Base-by-base conservation (phyloP, 108 stramenopile genomes). In the Skeletonema grethae region DNA sequence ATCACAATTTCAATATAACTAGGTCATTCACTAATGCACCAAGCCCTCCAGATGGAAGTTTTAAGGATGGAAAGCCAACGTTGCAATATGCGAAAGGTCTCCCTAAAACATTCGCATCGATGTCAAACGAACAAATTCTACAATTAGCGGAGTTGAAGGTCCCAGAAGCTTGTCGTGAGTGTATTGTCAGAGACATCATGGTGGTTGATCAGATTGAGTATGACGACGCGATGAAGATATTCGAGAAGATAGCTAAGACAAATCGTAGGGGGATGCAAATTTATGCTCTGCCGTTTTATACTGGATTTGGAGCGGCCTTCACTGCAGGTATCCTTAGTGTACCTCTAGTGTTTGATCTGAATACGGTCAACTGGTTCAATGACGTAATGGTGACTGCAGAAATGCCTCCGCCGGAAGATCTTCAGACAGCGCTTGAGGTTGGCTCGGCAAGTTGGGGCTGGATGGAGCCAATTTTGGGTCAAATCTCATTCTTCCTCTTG, bases 401-500 rank as follows among this genome's bases (percentile, higher is more conserved):
- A 64, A 77, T 97, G 31, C 92, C 96, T 2, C 83, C 75, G 2
- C 66, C 78, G 18, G 64, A 84, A 61, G 96, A 97, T 81, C 68
- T 97, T 53, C 92, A 94, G 67, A 97, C 94, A 28, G 48, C 41
- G 24, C 53, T 93, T 55, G 96, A 97, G 67, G 89, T 90, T 1
- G 94, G 91, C 69, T 56, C 80, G 11, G 91, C 89, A 88, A 80
- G 79, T 35, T 95, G 94, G 91, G 79, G 85, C 29, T 94, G 93
- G 93, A 92, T 92, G 89, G 93, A 96, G 65, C 95, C 95, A 10
- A 79, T 85, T 2, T 70, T 94, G 62, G 92, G 96, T n/a, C 88
- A 90, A 30, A 46, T 86, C 8, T 86, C 86, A 35, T 97, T 95
- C 84, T 72, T 84, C 32, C 77, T 97, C 57, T 68, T 97, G 58